Conservation (phyloP, 2,329 filamentous ascomycete species). For the Blastomyces silverae region DNA sequence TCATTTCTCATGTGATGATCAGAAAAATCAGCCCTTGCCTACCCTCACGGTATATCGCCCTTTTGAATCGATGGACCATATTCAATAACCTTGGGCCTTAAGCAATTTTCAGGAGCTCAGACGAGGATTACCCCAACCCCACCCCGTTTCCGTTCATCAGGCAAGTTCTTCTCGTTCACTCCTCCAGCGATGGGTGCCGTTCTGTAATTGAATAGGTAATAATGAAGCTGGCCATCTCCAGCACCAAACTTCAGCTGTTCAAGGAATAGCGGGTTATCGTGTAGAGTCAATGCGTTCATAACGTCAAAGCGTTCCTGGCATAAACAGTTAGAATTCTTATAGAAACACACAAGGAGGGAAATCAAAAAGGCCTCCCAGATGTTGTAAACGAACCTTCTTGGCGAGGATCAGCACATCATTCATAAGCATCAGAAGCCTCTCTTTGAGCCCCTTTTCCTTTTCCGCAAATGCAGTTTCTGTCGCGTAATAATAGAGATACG, state of each 20-base stretch:
- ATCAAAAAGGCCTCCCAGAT: not conserved
- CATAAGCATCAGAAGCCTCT: slow-evolving; percentile 71
- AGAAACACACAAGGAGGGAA: not conserved
- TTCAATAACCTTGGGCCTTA: slow-evolving; percentile 1
- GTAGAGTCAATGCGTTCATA: slow-evolving; percentile 87
- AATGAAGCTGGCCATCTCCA: slow-evolving; percentile 91
- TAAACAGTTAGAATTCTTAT: not conserved
- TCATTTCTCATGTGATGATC: not conserved
- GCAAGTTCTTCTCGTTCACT: slow-evolving; percentile 67
- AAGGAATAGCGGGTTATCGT: slow-evolving; percentile 91
- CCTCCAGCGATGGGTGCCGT: slow-evolving; percentile 79
- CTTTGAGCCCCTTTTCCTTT: slow-evolving; percentile 57
- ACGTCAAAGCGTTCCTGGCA: slow-evolving; percentile 73
- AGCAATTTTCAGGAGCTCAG: slow-evolving; percentile 35
- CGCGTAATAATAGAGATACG: slow-evolving; percentile 97
- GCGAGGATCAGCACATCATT: slow-evolving; percentile 82
- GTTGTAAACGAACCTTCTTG: slow-evolving; percentile 54
- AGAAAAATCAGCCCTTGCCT: not conserved
- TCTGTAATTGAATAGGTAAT: slow-evolving; percentile 96
- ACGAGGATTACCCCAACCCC: slow-evolving; percentile 87
- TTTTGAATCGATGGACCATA: not conserved
- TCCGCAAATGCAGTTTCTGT: slow-evolving; percentile 64
- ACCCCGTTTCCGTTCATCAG: slow-evolving; percentile 71
- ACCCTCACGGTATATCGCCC: not conserved
- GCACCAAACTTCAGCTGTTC: slow-evolving; percentile 90